phyloP scores from a whole-genome alignment of 2,329 filamentous ascomycete species.

The Apiospora hydei region DNA sequence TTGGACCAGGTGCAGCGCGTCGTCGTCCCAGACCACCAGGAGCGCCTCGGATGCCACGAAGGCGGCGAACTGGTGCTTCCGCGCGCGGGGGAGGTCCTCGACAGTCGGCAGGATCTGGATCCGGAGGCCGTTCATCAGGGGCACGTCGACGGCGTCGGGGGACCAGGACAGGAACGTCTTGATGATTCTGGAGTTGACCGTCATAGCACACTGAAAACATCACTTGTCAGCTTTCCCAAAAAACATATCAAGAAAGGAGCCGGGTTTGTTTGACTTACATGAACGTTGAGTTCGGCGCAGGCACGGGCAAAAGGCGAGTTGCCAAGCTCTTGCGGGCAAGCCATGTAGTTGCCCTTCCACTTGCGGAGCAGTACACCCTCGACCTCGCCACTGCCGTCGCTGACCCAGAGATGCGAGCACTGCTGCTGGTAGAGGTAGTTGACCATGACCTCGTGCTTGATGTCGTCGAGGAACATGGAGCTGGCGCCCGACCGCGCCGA shows the following conservation, averaged over 20 bases:
- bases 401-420: slow-evolving; percentile 77
- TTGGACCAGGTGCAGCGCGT: slow-evolving; percentile 72
- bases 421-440: slow-evolving; percentile 85
- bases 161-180: slow-evolving; percentile 79
- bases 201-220: slow-evolving; percentile 72
- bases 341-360: slow-evolving; percentile 72
- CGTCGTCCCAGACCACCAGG: slow-evolving; percentile 84
- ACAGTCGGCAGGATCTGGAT: slow-evolving; percentile 78
- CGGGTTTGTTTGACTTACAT: slow-evolving; percentile 53
- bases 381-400: slow-evolving; percentile 69
- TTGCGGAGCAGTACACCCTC: slow-evolving; percentile 80
- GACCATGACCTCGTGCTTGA: slow-evolving; percentile 84
- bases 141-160: slow-evolving; percentile 76
- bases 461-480: slow-evolving; percentile 70
- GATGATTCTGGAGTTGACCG: slow-evolving; percentile 80
- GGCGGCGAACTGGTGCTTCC: slow-evolving; percentile 82
- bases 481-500: slow-evolving; percentile 56
- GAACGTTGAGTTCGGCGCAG: slow-evolving; percentile 74
- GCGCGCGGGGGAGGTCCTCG: slow-evolving; percentile 71
- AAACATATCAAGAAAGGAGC: too few species aligned
- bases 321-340: slow-evolving; percentile 71
- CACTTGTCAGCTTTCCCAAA: slow-evolving; percentile 17
- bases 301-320: slow-evolving; percentile 69
- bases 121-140: slow-evolving; percentile 77
- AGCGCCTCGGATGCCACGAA: slow-evolving; percentile 76